phyloP scores from a whole-genome alignment of 2,329 filamentous ascomycete species.

The Chaetomiaceae sp. region DNA sequence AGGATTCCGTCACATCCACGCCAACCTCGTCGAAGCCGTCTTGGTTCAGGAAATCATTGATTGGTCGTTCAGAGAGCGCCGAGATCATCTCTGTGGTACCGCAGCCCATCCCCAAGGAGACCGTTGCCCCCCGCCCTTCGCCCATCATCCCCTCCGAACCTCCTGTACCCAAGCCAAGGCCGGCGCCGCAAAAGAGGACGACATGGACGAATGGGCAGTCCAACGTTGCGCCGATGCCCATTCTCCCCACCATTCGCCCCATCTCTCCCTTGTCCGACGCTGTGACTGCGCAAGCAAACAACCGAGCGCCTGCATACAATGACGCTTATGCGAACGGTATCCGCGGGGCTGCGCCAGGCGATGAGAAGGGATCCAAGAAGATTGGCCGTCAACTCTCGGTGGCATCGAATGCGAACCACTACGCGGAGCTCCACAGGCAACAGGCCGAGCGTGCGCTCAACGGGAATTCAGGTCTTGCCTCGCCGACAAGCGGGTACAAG shows the following conservation, averaged over 20 bases:
- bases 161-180: conserved; percentile 39
- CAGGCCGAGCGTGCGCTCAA: conserved; percentile 89
- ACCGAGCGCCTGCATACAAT: conserved; percentile 52
- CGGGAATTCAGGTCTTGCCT: conserved; percentile 69
- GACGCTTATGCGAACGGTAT: conserved; percentile 44
- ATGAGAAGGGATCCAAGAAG: conserved; percentile 76
- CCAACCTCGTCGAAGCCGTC: conserved; percentile 77
- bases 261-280: conserved; percentile 95
- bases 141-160: conserved; percentile 39
- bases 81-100: conserved; percentile 50
- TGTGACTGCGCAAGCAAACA: conserved; percentile 82
- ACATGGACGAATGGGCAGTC: conserved; percentile 86
- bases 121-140: conserved; percentile 31
- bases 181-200: conserved; percentile 70
- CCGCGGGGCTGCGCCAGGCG: conserved; percentile 38
- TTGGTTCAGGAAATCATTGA: conserved; percentile 95
- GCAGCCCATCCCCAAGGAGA: conserved; percentile 44
- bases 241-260: conserved; percentile 87
- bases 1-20: conserved; percentile 55
- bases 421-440: conserved; percentile 81
- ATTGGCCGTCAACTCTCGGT: conserved; percentile 92
- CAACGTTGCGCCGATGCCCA: conserved; percentile 86
- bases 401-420: conserved; percentile 88
- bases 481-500: conserved; percentile 74
- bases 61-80: conserved; percentile 66